phyloP scores from a whole-genome alignment of 2,329 filamentous ascomycete genomes.

The Shiraia sp. region DNA sequence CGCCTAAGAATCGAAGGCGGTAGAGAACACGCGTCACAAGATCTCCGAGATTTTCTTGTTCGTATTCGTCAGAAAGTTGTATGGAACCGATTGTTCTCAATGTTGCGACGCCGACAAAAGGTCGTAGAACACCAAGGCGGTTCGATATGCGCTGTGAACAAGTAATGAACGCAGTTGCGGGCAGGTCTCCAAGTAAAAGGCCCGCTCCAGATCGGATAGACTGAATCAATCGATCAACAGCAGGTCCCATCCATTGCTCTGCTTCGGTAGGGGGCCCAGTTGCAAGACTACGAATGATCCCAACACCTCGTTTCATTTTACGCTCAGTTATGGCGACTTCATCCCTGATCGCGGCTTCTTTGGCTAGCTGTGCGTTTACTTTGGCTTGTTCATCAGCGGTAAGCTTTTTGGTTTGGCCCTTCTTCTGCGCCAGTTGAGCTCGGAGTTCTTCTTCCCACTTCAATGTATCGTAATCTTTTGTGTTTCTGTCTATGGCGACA shows the following conservation, averaged over 20 bases:
- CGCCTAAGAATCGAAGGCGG: conserved; percentile 83
- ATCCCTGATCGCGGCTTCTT: conserved; percentile 78
- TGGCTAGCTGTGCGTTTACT: conserved; percentile 86
- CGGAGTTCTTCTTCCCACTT: conserved; percentile 97
- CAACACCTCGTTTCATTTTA: conserved; percentile 78
- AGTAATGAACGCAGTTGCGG: conserved; percentile 76
- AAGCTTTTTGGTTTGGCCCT: conserved; percentile 87
- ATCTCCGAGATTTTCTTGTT: conserved; percentile 76
- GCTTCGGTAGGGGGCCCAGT: conserved; percentile 88
- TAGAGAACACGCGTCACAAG: conserved; percentile 89
- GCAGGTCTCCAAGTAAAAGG: conserved; percentile 77
- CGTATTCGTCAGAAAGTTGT: conserved; percentile 71
- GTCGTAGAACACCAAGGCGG: conserved; percentile 74
- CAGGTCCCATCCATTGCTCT: conserved; percentile 82
- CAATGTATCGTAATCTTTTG: conserved; percentile 91
- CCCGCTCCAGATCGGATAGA: conserved; percentile 80
- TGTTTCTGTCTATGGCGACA: conserved; percentile 79
- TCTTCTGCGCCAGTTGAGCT: conserved; percentile 87
- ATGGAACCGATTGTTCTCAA: conserved; percentile 76
- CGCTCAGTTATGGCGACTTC: conserved; percentile 72
- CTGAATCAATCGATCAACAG: conserved; percentile 72
- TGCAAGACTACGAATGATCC: conserved; percentile 80
- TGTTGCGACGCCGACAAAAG: conserved; percentile 86
- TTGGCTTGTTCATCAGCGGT: conserved; percentile 87
- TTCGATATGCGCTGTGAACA: conserved; percentile 75